These are phyloP conservation scores for Piper betle DNA, from an alignment of 164 flowering plant genomes.

Conservation along the genomic window DNA sequence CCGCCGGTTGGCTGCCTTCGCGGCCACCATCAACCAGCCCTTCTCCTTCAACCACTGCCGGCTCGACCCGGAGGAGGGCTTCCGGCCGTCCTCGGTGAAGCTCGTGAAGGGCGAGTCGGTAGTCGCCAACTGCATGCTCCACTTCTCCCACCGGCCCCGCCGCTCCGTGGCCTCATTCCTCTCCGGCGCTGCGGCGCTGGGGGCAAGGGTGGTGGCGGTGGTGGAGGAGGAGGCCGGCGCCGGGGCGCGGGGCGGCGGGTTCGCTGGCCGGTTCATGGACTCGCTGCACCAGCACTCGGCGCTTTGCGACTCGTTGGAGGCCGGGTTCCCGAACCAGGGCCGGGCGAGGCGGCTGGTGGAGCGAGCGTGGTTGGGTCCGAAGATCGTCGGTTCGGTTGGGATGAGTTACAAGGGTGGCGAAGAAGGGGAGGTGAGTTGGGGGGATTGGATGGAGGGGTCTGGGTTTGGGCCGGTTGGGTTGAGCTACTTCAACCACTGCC, in stretches of 20 bases:
- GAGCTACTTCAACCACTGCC: conserved; percentile 66
- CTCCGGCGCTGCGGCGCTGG: conserved; percentile 32
- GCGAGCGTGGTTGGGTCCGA: conserved; percentile 55
- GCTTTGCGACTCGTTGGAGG: conserved; percentile 62
- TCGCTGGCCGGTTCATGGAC: conserved; percentile 56
- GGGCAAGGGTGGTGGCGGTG: conserved; percentile 44
- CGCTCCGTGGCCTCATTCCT: conserved; percentile 50
- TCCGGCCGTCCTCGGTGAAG: conserved; percentile 40
- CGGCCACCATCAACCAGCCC: conserved; percentile 57
- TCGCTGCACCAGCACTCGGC: conserved; percentile 64
- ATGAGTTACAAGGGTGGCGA: conserved; percentile 24
- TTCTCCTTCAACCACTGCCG: conserved; percentile 69
- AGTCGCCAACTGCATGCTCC: conserved; percentile 58
- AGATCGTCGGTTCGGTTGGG: conserved; percentile 43
- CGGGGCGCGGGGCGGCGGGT: conserved; percentile 19
- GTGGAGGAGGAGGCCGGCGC: conserved; percentile 56
- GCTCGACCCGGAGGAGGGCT: conserved; percentile 49
- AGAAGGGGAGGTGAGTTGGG: conserved; percentile 27
- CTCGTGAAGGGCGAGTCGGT: conserved; percentile 57
- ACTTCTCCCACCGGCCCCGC: conserved; percentile 36
- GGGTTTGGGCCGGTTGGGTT: conserved; percentile 32
- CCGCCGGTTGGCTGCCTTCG: conserved; percentile 47
- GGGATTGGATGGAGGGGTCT: conserved; percentile 30
- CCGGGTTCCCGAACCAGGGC: conserved; percentile 58
- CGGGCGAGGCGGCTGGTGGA: conserved; percentile 57